phyloP scores from a whole-genome alignment of 495 filamentous ascomycete species.

The Aspergillus nanangensis region DNA sequence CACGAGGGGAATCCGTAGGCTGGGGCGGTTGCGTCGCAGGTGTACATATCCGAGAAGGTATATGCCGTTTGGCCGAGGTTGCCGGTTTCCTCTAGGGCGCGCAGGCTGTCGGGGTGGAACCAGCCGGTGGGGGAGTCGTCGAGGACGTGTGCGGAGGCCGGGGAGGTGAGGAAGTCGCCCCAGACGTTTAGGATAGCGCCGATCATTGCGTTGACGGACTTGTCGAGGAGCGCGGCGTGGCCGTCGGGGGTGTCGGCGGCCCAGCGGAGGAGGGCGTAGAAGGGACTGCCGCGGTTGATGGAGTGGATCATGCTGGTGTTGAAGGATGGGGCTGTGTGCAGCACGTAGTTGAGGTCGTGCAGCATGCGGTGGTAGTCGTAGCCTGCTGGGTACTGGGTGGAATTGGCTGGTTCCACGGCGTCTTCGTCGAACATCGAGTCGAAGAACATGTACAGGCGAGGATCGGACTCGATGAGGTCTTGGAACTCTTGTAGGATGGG shows the following conservation, averaged over 20 bases:
- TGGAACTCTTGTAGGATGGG: not conserved
- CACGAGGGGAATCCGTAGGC: slow-evolving; percentile 53
- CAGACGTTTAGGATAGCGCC: slow-evolving; percentile 63
- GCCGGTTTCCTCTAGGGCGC: slow-evolving; percentile 25
- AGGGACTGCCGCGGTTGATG: not conserved
- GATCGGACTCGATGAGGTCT: not conserved
- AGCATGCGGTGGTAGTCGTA: not conserved
- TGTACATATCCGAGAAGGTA: not conserved
- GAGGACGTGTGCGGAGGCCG: slow-evolving; percentile 54
- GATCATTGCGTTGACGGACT: slow-evolving; percentile 58
- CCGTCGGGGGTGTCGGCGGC: slow-evolving; percentile 50
- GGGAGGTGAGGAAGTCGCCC: slow-evolving; percentile 54
- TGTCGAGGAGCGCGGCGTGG: slow-evolving; percentile 56
- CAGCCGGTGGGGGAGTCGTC: slow-evolving; percentile 45
- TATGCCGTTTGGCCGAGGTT: not conserved
- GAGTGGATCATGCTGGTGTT: not conserved
- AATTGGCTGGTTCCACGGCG: no score
- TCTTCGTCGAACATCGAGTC: not conserved
- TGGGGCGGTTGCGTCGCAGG: not conserved
- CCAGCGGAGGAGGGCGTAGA: not conserved
- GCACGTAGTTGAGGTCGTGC: not conserved
- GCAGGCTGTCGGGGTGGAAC: slow-evolving; percentile 43
- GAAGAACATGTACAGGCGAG: not conserved
- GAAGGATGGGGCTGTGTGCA: not conserved
- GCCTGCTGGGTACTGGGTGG: not conserved